phyloP scores from a whole-genome alignment of 768 basidiomycete species.

The Gyrodon lividus region DNA sequence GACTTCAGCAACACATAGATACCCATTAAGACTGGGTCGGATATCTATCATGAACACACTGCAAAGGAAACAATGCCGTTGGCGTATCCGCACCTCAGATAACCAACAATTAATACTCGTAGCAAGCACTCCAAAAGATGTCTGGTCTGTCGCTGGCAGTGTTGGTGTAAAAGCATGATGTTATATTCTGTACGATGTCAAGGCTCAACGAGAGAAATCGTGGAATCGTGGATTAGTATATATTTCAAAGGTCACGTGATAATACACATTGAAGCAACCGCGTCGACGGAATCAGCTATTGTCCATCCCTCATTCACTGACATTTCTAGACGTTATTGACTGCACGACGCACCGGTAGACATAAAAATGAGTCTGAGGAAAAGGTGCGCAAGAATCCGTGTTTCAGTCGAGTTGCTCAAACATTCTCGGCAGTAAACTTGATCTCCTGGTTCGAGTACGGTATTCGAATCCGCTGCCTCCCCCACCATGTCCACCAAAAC shows the following conservation, averaged over 20 bases:
- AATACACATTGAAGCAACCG: neutral
- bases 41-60: neutral
- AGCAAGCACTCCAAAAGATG: neutral
- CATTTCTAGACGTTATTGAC: too few relatives aligned
- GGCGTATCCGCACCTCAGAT: neutral
- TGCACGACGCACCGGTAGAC: too few relatives aligned
- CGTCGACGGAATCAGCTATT: neutral
- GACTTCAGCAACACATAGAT: neutral
- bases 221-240: too few relatives aligned
- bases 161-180: neutral
- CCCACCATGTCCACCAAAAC: conserved; percentile 95
- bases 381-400: conserved; percentile 35
- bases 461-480: conserved; percentile 93
- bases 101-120: neutral
- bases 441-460: conserved; percentile 89
- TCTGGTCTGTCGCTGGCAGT: neutral
- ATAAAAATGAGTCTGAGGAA: conserved; percentile 54
- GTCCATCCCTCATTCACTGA: too few relatives aligned
- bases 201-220: too few relatives aligned
- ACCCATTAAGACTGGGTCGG: neutral
- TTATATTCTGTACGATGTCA: neutral
- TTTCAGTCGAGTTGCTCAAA: neutral
- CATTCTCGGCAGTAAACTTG: conserved; percentile 60
- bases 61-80: neutral
- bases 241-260: too few relatives aligned